Evolutionary conservation across 305 asterid genomes (phyloP), one percentile per base, ranked within the genome.

Genomic region (Fraxinus baroniana): DNA sequence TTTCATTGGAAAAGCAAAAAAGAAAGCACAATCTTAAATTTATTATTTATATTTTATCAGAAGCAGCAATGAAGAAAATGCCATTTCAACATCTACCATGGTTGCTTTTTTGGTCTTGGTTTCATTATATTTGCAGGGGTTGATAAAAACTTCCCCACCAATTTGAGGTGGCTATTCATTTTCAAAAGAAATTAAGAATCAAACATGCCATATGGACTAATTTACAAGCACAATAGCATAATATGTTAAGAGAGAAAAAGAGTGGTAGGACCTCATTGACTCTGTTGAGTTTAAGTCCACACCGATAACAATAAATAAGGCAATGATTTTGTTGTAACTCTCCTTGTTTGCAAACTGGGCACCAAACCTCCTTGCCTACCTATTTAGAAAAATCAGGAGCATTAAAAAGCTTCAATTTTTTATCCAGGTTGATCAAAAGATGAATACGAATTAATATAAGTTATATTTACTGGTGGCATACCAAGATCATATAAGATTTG

Each of bases 261-360:
- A 80, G 78, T 79, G 57, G 46, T 18, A 78, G 84, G 66, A 94
- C 98, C 98, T 91, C 98, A 49, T 89, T 89, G 79, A 84, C 92
- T 89, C 90, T 91, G 64, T 86, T 81, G 78, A 96, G 91, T 86
- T 85, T 84, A 83, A 96, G 87, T 76, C 86, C 87, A 88, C 99
- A 94, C 44, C 13, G 89, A 79, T 83, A 82, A 92, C 98, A 96
- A 83, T 71, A 84, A 82, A 96, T 93, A 75, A 83, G 84, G 83
- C 77, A 85, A 79, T 74, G 79, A 83, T 88, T 89, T 85, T 93
- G 93, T 84, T 81, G 93, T 76, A 96, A 86, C 85, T 90, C 90
- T 80, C 93, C 97, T 64, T 82, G 91, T 92, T 93, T 96, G 94
- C 98, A 96, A 82, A 93, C 85, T 83, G 99, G 98, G 83, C 99